A percentile compares a stretch with the other conserved stretches of the same genome.
phyloP scores from a whole-genome alignment of 1,284 basidiomycete genomes.

The Malassezia restricta region DNA sequence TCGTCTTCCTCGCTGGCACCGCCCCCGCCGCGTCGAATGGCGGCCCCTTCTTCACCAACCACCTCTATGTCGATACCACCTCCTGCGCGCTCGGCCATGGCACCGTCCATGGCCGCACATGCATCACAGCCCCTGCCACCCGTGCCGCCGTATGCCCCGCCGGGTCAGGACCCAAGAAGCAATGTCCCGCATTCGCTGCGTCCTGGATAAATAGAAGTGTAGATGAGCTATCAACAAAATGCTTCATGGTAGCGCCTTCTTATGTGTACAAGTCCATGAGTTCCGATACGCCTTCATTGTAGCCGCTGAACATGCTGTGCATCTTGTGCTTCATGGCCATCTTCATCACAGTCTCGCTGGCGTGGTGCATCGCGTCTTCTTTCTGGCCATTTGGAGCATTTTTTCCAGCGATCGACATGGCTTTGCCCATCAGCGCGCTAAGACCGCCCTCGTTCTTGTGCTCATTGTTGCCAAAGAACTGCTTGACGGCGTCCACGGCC shows the following conservation, averaged over 20 bases:
- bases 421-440: conserved; percentile 9
- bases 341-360: conserved; percentile 14
- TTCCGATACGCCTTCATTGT: neutral
- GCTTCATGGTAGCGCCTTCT: too few species aligned
- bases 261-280: conserved; percentile 7
- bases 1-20: neutral
- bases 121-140: neutral
- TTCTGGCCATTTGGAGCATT: neutral
- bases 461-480: conserved; percentile 2
- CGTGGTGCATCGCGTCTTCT: conserved; percentile 15
- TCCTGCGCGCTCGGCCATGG: neutral
- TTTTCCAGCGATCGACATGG: conserved; percentile 8
- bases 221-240: too few species aligned
- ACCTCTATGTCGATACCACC: neutral
- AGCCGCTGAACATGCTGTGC: conserved; percentile 8
- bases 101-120: neutral
- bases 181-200: too few species aligned
- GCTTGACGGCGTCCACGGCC: conserved; percentile 9
- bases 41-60: neutral
- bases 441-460: conserved; percentile 1
- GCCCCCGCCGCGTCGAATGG: conserved; percentile 4
- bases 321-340: conserved; percentile 16
- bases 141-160: neutral
- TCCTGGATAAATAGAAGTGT: too few species aligned
- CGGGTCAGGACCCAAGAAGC: too few species aligned